These are phyloP conservation scores for Alopecurus myosuroides DNA, from an alignment of 176 grass and related monocot genomes.

Conservation along the genomic window DNA sequence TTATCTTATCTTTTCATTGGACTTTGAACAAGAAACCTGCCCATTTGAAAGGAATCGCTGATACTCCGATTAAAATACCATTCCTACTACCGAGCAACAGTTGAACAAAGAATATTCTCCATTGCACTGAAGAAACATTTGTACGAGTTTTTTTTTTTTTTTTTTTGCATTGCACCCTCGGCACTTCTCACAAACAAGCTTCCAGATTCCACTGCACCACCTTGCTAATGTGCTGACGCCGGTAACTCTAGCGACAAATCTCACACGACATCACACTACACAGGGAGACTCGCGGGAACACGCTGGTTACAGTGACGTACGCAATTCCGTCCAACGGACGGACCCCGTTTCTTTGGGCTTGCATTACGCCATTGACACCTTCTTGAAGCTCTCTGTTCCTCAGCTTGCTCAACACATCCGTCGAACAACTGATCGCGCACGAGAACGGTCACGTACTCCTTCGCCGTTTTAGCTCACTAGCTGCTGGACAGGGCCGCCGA, in stretches of 20 bases:
- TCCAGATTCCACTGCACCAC: not conserved
- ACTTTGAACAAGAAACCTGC: not conserved
- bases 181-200: not conserved
- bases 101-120: conserved; percentile 27
- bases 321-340: not conserved
- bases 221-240: not conserved
- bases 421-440: not conserved
- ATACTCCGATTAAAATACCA: not conserved
- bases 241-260: not conserved
- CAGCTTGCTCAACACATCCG: not conserved
- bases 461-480: conserved; percentile 39
- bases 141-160: too few species aligned
- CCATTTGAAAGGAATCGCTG: not conserved
- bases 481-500: conserved; percentile 36
- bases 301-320: not conserved
- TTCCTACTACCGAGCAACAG: not conserved
- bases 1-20: not conserved
- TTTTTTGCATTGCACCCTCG: not conserved
- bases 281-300: not conserved
- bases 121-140: not conserved
- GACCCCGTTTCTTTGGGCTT: not conserved
- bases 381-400: conserved; percentile 23
- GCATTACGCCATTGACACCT: not conserved
- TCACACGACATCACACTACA: not conserved
- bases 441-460: not conserved